Percentiles rank a stretch among this genome's conserved stretches.
phyloP scores from a whole-genome alignment of 257 asterid species.

The Salvia miltiorrhiza region DNA sequence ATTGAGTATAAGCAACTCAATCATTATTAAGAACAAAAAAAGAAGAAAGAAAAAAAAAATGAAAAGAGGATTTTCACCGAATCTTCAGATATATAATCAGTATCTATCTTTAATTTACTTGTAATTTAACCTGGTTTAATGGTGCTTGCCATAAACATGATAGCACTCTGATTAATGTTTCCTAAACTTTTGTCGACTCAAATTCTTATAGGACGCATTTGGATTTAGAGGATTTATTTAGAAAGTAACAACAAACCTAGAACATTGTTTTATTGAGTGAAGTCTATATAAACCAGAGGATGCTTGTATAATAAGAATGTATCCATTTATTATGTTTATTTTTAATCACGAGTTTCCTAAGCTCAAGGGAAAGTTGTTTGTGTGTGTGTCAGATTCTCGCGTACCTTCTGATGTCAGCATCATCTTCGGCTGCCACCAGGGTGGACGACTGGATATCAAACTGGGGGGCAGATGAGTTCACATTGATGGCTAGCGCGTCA shows the following conservation, averaged over 20 bases:
- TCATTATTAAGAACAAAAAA: background rate
- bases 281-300: background rate
- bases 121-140: background rate
- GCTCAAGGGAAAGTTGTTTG: background rate
- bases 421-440: conserved; percentile 85
- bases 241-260: background rate
- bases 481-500: conserved; percentile 77
- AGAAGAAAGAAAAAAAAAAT: too few species aligned
- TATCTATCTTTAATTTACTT: background rate
- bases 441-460: conserved; percentile 79
- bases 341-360: background rate
- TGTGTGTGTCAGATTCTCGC: conserved; percentile 58
- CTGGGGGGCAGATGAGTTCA: conserved; percentile 85
- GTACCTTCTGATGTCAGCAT: conserved; percentile 84
- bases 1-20: background rate
- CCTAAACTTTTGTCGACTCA: background rate
- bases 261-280: background rate
- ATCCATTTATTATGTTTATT: background rate
- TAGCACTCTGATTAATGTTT: background rate
- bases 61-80: background rate
- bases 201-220: background rate
- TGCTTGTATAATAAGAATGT: background rate
- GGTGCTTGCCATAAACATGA: background rate
- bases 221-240: background rate
- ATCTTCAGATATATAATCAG: background rate